Evolutionary conservation across 129 eudicot species (phyloP), one percentile per base, ranked within the genome.

Genomic region (Rutidosis leptorrhynchoides): DNA sequence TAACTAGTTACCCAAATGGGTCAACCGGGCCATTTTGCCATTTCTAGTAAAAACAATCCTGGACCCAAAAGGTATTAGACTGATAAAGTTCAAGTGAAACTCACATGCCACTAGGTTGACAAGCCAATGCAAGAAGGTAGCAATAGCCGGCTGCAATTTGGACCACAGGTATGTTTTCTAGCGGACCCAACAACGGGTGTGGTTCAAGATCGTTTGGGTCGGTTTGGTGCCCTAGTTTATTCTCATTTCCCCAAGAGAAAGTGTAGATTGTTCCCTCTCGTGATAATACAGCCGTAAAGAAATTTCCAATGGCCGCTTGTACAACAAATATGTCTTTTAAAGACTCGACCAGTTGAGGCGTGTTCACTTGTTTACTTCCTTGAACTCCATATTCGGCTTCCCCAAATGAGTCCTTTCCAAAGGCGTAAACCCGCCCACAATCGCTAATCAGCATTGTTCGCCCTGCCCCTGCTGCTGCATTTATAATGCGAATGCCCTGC

Each of bases 121-220:
- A 90, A 22, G 92, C 89, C 82, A 90, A 77, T 37, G 95, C 95
- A 80, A 90, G 97, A 62, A 90, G 89, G 72, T 90, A 90, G 79
- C 97, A 90, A 45, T 90, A 86, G 74, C 98, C 98, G 25, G 98
- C 98, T 6, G 99, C 96, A 64, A 93, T 93, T 77, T 93, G 99
- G 65, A 93, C 99, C 28, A 93, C 99, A 0, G 87, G 99, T 49
- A 86, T 54, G 75, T 93, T 82, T 66, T 88, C 99, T 1, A 93
- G 92, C 32, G 87, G 81, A 25, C 96, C 96, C 82, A 85, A 57
- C 74, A 93, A 75, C 4, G 95, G 95, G 37, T 77, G 90, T 1
- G 99, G 99, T 49, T 85, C 95, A 43, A 83, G 75, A 69, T 89
- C 99, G 54, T 62, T 74, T 12, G 83, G 88, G 46, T 93, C 95